These are phyloP conservation scores for Penicillium turbatum DNA, from an alignment of 495 filamentous ascomycete species.

Conservation along the genomic window DNA sequence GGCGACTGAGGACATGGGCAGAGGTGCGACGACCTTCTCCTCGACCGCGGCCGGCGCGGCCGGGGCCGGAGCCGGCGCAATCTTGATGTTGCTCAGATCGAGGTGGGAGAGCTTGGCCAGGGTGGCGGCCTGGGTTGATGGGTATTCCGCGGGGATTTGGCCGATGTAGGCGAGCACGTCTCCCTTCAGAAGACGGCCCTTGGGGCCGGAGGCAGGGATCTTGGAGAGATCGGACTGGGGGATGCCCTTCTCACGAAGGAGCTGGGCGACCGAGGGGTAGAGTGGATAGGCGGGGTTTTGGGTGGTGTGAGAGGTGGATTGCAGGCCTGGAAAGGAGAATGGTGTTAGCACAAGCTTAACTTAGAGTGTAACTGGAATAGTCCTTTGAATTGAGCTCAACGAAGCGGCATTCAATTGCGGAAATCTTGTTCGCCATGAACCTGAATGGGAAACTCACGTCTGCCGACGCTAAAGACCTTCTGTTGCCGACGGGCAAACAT, in stretches of 20 bases:
- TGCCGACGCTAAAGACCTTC: conserved; percentile 27
- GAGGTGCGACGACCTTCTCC: conserved; percentile 35
- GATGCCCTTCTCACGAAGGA: conserved; percentile 73
- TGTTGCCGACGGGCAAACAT: conserved; percentile 40
- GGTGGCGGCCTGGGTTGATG: conserved; percentile 60
- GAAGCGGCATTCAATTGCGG: conserved; percentile 4
- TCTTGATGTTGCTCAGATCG: conserved; percentile 92
- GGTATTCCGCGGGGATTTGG: conserved; percentile 61
- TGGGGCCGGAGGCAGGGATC: conserved; percentile 84
- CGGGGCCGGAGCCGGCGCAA: conserved; percentile 55
- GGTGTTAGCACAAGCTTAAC: conserved; percentile 1
- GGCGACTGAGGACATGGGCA: conserved; percentile 42
- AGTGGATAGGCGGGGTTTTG: conserved; percentile 73
- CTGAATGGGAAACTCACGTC: conserved; percentile 35
- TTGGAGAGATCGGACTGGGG: conserved; percentile 65
- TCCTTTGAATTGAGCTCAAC: conserved; percentile 5
- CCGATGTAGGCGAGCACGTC: conserved; percentile 92
- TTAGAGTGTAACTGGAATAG: background rate
- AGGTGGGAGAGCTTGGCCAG: conserved; percentile 75
- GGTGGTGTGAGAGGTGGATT: conserved; percentile 43
- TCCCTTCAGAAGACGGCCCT: conserved; percentile 87
- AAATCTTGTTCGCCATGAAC: background rate
- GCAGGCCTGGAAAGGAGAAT: conserved; percentile 21
- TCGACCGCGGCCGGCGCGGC: conserved; percentile 35
- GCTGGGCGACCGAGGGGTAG: conserved; percentile 77